Base-by-base conservation (phyloP, 352 stramenopile species). In the Globisporangium acanthophoron region DNA sequence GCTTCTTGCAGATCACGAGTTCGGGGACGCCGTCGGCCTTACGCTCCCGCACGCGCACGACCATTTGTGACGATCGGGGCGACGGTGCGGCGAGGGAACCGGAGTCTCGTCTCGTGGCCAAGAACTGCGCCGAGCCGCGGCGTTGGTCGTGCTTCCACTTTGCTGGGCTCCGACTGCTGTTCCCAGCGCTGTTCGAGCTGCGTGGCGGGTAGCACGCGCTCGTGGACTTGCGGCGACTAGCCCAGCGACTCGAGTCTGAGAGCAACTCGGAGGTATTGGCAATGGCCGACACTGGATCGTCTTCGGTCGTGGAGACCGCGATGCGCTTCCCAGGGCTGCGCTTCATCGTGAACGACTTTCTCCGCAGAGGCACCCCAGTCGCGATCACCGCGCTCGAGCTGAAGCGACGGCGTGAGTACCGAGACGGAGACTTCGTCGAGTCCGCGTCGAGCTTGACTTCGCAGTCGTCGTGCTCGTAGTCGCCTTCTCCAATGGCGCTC, bases 291-390 rank as follows among this genome's bases (percentile, higher is more conserved):
- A 24, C 21, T 24, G 21, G 20, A 3, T 45, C 21, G 3, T 56
- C 45, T 8, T 55, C 50, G 50, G 31, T 15, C 24, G 37, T 55
- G 0, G 47, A n/a, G 11, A 49, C 56, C 15, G 54, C 46, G 20
- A 59, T 55, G 35, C 64, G 69, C 66, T 87, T 88, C 18, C 64
- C 54, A 0, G 80, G 65, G n/a, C 66, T 80, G 24, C 78, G 77
- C 50, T 84, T 90, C 59, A 88, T 84, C 40, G 68, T 73, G 64
- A 90, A 90, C 1, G 77, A 90, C 50, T 84, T 82, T 16, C 80
- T 65, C 9, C 77, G 69, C 35, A 90, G 59, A 8, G 79, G 65
- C 6, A 89, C 67, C 5, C 66, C 52, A 0, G 66, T 70, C 6
- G 68, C 70, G 54, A 83, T 81, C 21, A 61, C 69, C 1, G 65